Evolutionary conservation across 176 grass and related monocot species (phyloP), one percentile per base, ranked within the genome.

Genomic region (Pontederia paniculata): DNA sequence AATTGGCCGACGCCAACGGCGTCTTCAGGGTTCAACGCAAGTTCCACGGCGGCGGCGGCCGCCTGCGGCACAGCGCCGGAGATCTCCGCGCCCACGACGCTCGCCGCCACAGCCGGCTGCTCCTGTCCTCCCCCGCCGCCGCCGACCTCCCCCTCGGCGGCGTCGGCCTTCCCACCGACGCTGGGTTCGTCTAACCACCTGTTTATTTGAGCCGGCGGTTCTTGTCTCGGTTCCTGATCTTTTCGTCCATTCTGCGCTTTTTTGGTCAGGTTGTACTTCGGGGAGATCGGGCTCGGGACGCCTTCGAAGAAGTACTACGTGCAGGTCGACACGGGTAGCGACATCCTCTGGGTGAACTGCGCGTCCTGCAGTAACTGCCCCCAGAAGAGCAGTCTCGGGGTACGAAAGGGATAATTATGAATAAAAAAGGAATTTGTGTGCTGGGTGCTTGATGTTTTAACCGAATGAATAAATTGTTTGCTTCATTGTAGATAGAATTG

Each of bases 241-340:
- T 19, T 23, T 17, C 13, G 17, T n/a, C 22, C 17, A 3, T 66
- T 66, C 16, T 1, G 59, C 2, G 37, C 2, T 3, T 2, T 44
- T 46, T 55, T 55, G 10, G 12, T 15, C 18, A 97, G 91, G 63
- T 77, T 97, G 19, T 97, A 97, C 62, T 97, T 69, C 68, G 84
- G 86, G 59, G 72, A 63, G 60, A 86, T 97, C 21, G 74, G 69
- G 77, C 73, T 97, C 63, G 91, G 91, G 14, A 57, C 82, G 48
- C 91, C 91, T 72, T 37, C 83, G 21, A 89, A 79, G 70, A 62
- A 62, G 6, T 97, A 84, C 79, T 97, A 90, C 58, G 91, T 97
- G 63, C 91, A 97, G 83, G 82, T 97, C 55, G 91, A 97, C 71
- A 97, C 91, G 16, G 91, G 91, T 65, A 97, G 91, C 60, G 91